Conservation (phyloP, 2,329 filamentous ascomycete species). For the Hypoxylon sp. region DNA sequence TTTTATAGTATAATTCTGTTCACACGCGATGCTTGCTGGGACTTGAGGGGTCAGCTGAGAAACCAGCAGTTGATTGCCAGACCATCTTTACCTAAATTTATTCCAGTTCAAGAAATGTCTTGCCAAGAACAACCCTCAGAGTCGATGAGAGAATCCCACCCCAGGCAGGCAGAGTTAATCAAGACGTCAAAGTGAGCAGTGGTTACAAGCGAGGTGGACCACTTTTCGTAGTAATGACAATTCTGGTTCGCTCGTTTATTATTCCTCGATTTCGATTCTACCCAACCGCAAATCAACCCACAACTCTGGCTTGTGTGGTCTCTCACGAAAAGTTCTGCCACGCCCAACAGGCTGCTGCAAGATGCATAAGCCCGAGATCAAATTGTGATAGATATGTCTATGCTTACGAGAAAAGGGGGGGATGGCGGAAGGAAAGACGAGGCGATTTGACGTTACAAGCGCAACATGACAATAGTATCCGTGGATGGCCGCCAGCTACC, state of each 20-base stretch:
- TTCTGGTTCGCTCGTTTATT: constrained; percentile 28
- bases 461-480: constrained; percentile 21
- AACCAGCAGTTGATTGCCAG: constrained; percentile 25
- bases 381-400: constrained; percentile 5
- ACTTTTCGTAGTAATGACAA: constrained; percentile 34
- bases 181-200: constrained; percentile 21
- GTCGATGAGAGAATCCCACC: constrained; percentile 19
- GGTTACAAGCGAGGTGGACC: constrained; percentile 18
- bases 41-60: constrained; percentile 27
- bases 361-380: constrained; percentile 12
- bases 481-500: constrained; percentile 4
- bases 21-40: constrained; percentile 21
- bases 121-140: constrained; percentile 21
- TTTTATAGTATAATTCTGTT: constrained; percentile 25
- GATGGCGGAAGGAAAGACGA: constrained; percentile 12
- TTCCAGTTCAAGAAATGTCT: constrained; percentile 25
- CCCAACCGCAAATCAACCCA: constrained; percentile 29
- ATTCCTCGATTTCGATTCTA: constrained; percentile 17
- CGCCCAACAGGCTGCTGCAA: constrained; percentile 11
- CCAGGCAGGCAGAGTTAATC: constrained; percentile 9
- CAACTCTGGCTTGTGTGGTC: constrained; percentile 17
- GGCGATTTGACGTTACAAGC: constrained; percentile 26
- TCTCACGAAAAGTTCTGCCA: constrained; percentile 3
- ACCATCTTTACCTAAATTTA: constrained; percentile 25
- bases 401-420: constrained; percentile 5